These are phyloP conservation scores for Gossypium thurberi DNA, from an alignment of 345 rosid species.

Conservation along the genomic window DNA sequence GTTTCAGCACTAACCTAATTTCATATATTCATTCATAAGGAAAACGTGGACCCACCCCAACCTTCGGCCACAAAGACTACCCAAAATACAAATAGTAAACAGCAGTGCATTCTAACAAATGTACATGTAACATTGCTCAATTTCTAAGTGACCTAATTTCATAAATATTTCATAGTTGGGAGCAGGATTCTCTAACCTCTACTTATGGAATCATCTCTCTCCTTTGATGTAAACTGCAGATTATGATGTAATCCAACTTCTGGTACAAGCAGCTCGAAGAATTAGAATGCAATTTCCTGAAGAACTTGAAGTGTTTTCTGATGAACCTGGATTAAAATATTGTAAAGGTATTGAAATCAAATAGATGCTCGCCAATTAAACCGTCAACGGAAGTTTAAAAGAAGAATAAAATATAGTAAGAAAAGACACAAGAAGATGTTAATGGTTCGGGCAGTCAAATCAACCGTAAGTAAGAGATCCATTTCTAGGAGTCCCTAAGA, in stretches of 20 bases:
- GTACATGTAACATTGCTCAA: background rate
- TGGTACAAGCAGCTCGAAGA: background rate
- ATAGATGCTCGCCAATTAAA: background rate
- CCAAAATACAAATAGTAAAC: background rate
- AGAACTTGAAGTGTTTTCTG: slow-evolving; percentile 77
- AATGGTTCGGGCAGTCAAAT: background rate
- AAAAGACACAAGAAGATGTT: background rate
- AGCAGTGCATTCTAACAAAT: slow-evolving; percentile 10
- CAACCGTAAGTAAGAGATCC: background rate
- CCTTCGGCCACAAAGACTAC: background rate
- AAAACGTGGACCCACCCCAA: background rate
- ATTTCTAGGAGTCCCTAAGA: background rate
- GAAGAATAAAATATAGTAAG: background rate
- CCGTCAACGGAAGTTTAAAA: background rate
- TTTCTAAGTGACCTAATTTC: background rate
- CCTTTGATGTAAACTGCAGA: background rate
- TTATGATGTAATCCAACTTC: slow-evolving; percentile 6
- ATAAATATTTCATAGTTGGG: background rate
- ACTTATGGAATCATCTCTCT: background rate
- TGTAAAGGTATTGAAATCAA: background rate
- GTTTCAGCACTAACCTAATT: background rate
- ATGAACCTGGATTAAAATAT: slow-evolving; percentile 52
- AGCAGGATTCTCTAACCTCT: background rate
- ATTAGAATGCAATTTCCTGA: slow-evolving; percentile 77
- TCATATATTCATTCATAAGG: background rate